Base-by-base conservation (phyloP, 768 basidiomycete genomes). In the Crassisporium funariophilum region DNA sequence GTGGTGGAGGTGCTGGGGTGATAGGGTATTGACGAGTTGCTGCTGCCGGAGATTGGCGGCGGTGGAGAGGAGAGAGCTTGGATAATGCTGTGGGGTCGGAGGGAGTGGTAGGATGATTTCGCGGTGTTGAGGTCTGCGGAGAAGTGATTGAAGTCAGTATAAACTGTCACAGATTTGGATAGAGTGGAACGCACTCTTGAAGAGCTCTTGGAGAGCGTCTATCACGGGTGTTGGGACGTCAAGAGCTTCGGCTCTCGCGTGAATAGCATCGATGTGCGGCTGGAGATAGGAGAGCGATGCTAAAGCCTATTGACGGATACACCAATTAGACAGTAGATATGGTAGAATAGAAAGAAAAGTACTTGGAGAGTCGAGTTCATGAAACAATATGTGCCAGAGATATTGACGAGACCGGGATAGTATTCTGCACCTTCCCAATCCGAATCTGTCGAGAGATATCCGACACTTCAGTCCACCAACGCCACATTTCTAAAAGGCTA, bases 321-420 rank as follows among this genome's bases (percentile, higher is more conserved):
- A 10, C 20, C 22, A 25, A 31, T 25, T 9, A n/a, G 19, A 24
- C 43, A n/a, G 9, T 20, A 12, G 33, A 16, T 23, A 6, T 9
- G n/a, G 5, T 3, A 11, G 19, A 11, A 47, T 9, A 34, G 23
- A 35, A 15, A 40, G 15, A 29, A 31, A 60, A 63, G 62, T 58
- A 81, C 62, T 91, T 98, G 95, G 8, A 98, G 72, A 2, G 93
- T 93, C 10, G 95, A 94, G 64, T 98, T 95, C 84, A 98, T 90
- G 73, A 97, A 98, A 62, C 95, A 98, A 54, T 95, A 90, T 41
- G 93, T 95, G 9, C 95, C 95, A 7, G 93, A 95, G 27, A 95
- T 86, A 59, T 98, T 98, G 61, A 97, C 88, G 40, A 98, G 84
- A 0, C 95, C 95, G 2, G 94, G 88, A 65, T 91, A 97, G 57